Base-by-base conservation (phyloP, 2,329 filamentous ascomycete species). In the Coniochaeta prunicola region DNA sequence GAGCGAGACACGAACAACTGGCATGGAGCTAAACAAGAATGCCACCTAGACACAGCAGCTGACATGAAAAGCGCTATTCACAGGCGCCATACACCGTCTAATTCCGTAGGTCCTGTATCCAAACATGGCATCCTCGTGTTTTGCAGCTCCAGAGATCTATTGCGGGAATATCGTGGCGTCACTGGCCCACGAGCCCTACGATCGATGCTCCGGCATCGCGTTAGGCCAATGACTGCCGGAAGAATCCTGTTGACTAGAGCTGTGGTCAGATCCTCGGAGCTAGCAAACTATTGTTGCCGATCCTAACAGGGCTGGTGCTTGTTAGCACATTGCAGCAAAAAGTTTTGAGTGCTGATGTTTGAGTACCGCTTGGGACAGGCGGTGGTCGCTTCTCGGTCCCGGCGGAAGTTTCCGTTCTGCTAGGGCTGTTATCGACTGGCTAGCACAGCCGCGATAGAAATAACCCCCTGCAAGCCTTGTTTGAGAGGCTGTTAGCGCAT, bases 161-260 rank as follows among this genome's bases (percentile, higher is more conserved):
- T 4, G 40, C 5, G 40, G 2, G 40, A 24, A 13, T 9, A 45
- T 45, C 40, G 40, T 24, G 40, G 40, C n/a, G 19, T 12, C 40
- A 4, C 21, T 45, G n/a, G 19, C 21, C n/a, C 4, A 45, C 24
- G 19, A 28, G 45, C 45, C 45, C 45, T 45, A 45, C 40, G 40
- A 45, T 12, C 19, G 4, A 26, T 12, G 9, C 40, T 45, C 24
- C 40, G 21, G 3, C 19, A 12, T 4, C 13, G 24, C 17, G 28
- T 30, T 17, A 50, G 21, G 53, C 65, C 64, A 66, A 67, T 66
- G 38, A 34, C 17, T 2, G 21, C 53, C 30, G n/a, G 61, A 62
- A 64, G 59, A 64, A 65, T 65, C 53, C 59, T 62, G 66, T 65
- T 67, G 64, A 64, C 66, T 67, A 54, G 50, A 56, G n/a, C 19